These are phyloP conservation scores for Allium sativum DNA, from an alignment of 106 monocot species.

Conservation along the genomic window DNA sequence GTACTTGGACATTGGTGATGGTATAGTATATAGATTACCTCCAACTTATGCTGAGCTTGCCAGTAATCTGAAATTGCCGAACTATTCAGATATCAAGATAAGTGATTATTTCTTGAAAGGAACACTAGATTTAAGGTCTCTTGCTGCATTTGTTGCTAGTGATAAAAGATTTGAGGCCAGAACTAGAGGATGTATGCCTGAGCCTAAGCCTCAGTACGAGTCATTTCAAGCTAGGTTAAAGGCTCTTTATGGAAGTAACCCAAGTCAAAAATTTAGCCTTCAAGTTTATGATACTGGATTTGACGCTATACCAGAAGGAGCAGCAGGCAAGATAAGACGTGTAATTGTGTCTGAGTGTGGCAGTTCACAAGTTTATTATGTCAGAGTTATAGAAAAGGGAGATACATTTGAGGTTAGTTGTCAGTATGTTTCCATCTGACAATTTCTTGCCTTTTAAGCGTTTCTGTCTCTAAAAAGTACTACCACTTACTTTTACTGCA, in stretches of 20 bases:
- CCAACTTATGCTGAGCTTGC: constrained; percentile 78
- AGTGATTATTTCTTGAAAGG: constrained; percentile 68
- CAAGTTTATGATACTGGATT: constrained; percentile 56
- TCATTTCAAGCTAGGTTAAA: constrained; percentile 81
- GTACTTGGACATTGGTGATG: constrained; percentile 88
- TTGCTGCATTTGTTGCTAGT: constrained; percentile 65
- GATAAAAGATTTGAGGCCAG: constrained; percentile 42
- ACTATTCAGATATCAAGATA: constrained; percentile 54
- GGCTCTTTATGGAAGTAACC: constrained; percentile 31
- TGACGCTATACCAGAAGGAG: constrained; percentile 84
- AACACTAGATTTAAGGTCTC: constrained; percentile 55
- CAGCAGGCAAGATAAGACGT: constrained; percentile 81
- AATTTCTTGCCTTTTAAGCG: too few relatives aligned
- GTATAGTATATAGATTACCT: constrained; percentile 63
- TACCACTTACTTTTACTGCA: too few relatives aligned
- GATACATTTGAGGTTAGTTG: constrained; percentile 85
- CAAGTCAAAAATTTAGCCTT: constrained; percentile 56
- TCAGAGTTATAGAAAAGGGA: constrained; percentile 86
- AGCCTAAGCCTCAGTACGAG: constrained; percentile 68
- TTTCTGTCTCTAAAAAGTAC: not conserved
- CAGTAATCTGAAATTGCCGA: constrained; percentile 45
- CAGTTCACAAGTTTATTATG: constrained; percentile 67
- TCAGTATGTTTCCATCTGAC: too few relatives aligned
- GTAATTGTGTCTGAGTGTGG: constrained; percentile 78
- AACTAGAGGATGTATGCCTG: constrained; percentile 47